Evolutionary conservation across 192 early-diverging fungal species (phyloP).

Genomic region (Podila clonocystis): DNA sequence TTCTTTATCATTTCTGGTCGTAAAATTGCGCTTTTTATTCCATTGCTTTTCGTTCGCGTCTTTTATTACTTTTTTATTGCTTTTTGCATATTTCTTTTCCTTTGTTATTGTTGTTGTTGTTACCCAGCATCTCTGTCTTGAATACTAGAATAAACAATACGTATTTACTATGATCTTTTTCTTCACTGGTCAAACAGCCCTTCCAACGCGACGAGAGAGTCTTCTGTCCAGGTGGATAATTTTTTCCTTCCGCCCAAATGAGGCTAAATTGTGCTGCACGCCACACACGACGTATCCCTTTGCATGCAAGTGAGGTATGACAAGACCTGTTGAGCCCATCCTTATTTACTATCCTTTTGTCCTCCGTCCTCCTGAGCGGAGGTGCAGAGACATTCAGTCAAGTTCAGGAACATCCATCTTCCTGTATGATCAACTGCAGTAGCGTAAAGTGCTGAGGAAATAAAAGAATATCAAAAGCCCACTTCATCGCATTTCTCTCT

Average conservation of each 20-base stretch:
- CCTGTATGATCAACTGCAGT: background rate
- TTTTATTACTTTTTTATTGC: background rate
- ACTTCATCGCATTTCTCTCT: background rate
- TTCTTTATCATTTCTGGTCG: constrained; percentile 65
- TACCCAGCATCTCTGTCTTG: no score
- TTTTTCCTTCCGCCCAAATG: background rate
- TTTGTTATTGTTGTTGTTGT: background rate
- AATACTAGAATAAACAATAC: no score
- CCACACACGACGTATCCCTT: no score
- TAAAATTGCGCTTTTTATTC: background rate
- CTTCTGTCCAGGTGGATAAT: background rate
- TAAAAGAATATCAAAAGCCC: background rate
- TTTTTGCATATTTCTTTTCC: background rate
- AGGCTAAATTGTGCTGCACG: no score
- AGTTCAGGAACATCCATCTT: background rate
- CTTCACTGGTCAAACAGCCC: background rate
- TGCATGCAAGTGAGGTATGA: no score
- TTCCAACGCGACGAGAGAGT: background rate
- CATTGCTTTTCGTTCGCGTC: background rate
- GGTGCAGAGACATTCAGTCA: background rate
- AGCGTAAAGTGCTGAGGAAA: background rate
- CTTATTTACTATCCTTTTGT: no score
- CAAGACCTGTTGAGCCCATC: no score
- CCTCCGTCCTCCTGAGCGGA: background rate
- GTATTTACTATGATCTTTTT: no score